Evolutionary conservation across 2,329 filamentous ascomycete genomes (phyloP).

Genomic region (Aspergillus sp.): DNA sequence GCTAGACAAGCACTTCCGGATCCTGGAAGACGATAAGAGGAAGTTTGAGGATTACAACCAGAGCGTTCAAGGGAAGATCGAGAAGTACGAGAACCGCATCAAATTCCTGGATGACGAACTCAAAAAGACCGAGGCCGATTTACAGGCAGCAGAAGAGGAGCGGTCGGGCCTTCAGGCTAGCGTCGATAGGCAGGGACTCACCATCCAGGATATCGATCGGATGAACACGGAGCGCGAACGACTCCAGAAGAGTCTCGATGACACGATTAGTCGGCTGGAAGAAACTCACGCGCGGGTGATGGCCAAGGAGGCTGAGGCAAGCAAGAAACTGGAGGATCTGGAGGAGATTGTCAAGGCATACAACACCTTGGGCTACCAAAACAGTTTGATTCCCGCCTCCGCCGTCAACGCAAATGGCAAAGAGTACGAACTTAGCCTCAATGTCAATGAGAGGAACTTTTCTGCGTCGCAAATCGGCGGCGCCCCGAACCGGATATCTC

Average conservation of each 20-base stretch:
- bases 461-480: slow-evolving; percentile 58
- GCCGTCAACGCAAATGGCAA: slow-evolving; percentile 81
- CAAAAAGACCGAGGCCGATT: slow-evolving; percentile 71
- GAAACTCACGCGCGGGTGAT: slow-evolving; percentile 79
- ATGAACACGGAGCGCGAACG: slow-evolving; percentile 96
- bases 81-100: slow-evolving; percentile 82
- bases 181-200: slow-evolving; percentile 90
- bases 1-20: slow-evolving; percentile 84
- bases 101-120: slow-evolving; percentile 84
- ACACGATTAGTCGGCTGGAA: slow-evolving; percentile 71
- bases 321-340: slow-evolving; percentile 83
- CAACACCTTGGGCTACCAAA: slow-evolving; percentile 92
- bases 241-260: slow-evolving; percentile 83
- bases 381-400: slow-evolving; percentile 80
- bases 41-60: slow-evolving; percentile 97
- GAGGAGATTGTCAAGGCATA: slow-evolving; percentile 86
- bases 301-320: slow-evolving; percentile 86
- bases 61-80: slow-evolving; percentile 76
- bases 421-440: slow-evolving; percentile 81
- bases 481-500: slow-evolving; percentile 47
- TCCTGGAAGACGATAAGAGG: slow-evolving; percentile 88
- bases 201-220: slow-evolving; percentile 97
- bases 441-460: slow-evolving; percentile 80
- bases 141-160: slow-evolving; percentile 80
- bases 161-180: slow-evolving; percentile 74